phyloP scores from a whole-genome alignment of 352 stramenopile genomes.

The Phytophthora sojae region DNA sequence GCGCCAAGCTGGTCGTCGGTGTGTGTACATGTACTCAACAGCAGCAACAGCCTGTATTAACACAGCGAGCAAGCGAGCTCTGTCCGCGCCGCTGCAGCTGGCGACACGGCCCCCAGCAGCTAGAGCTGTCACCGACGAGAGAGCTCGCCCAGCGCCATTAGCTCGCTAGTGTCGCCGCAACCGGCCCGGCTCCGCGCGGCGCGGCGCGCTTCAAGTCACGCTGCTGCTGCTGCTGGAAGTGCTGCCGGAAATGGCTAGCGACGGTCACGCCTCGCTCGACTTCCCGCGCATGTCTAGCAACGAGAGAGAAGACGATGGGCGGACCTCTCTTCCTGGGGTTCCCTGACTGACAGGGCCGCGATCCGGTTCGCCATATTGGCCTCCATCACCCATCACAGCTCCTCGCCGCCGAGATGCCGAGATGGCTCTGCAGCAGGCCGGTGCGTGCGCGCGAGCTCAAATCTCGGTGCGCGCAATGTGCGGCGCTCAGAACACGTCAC shows the following conservation, averaged over 20 bases:
- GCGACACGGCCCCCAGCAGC: background rate
- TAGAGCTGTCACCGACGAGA: constrained; percentile 3
- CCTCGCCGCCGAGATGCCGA: background rate
- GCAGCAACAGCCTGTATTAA: no score
- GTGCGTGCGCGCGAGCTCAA: constrained; percentile 2
- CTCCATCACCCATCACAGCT: constrained; percentile 7
- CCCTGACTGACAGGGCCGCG: no score
- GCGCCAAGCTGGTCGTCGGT: background rate
- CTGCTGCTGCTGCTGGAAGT: background rate
- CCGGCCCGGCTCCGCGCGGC: constrained; percentile 6
- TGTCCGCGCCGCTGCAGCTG: constrained; percentile 13
- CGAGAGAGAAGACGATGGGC: constrained; percentile 9
- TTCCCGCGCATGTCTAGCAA: constrained; percentile 13
- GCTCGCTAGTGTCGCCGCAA: constrained; percentile 16
- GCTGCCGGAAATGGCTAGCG: background rate
- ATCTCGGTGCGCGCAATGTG: constrained; percentile 11
- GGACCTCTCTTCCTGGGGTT: background rate
- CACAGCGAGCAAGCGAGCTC: background rate
- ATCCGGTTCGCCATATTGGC: constrained; percentile 14
- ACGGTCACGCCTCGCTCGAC: background rate
- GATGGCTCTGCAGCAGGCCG: constrained; percentile 6
- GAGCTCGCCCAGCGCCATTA: constrained; percentile 1
- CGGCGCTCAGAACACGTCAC: constrained; percentile 18
- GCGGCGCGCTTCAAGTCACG: constrained; percentile 28
- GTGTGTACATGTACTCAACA: no score